Base-by-base conservation (phyloP, 805 yeast species). In the Aciculoconidium aculeatum region DNA sequence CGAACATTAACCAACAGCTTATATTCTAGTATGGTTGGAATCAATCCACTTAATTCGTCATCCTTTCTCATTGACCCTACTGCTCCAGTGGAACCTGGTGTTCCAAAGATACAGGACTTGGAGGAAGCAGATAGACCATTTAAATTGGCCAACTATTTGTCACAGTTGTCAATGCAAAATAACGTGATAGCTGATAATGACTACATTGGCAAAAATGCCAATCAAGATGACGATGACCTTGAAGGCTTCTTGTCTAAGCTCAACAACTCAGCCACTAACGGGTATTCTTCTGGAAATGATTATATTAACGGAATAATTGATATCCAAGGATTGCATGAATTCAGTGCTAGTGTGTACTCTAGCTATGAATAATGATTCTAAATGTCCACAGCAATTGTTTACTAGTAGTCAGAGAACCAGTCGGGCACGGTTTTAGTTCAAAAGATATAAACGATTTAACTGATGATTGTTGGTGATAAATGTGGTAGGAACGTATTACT, bases 311-410 rank as follows among this genome's bases (percentile, higher is more conserved):
- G 37, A 30, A 38, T 61, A 33, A 61, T 60, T 41, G 56, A 52
- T 21, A 43, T 56, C 17, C 77, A 73, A 11, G 86, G 78, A 39
- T 67, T 88, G 34, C 94, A 84, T 41, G 95, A 86, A 36, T 69
- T 88, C 42, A 80, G 95, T 57, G 96, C 96, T 4, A 70, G 86
- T 41, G 88, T 88, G 6, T 88, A 88, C 53, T 80, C 95, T 11
- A 86, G 86, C 47, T 84, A 82, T 40, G 69, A 63, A 31, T 61
- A 48, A 16, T 20, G 25, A 20, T n/a, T n/a, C n/a, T n/a, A n/a
- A n/a, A n/a, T n/a, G n/a, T n/a, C n/a, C n/a, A n/a, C n/a, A n/a
- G n/a, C n/a, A n/a, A n/a, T n/a, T n/a, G n/a, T n/a, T n/a, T n/a
- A n/a, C n/a, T n/a, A n/a, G n/a, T n/a, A n/a, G n/a, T n/a, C n/a